phyloP scores from a whole-genome alignment of 805 yeast genomes.

The Suhomyces sp. region DNA sequence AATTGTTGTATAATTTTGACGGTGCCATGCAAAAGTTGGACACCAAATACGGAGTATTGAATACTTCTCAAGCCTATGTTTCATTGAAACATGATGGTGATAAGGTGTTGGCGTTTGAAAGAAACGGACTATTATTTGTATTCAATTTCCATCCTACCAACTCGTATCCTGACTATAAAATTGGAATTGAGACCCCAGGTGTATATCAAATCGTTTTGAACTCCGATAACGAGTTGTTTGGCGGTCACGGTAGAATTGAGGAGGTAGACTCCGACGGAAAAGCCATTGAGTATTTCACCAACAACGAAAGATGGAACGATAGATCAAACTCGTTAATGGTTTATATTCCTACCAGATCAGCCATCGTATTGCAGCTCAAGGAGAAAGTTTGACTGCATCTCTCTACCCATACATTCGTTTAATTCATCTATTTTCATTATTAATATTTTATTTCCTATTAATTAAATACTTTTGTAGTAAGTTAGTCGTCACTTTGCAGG shows the following conservation, averaged over 20 bases:
- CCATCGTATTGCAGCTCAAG: conserved; percentile 28
- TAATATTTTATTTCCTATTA: neutral
- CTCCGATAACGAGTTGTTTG: conserved; percentile 67
- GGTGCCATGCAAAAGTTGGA: conserved; percentile 79
- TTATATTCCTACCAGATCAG: conserved; percentile 72
- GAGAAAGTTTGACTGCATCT: conserved; percentile 2
- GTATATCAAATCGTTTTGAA: conserved; percentile 70
- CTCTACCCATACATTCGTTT: neutral
- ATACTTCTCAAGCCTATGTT: conserved; percentile 69
- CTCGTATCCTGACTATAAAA: conserved; percentile 80
- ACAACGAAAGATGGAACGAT: conserved; percentile 75
- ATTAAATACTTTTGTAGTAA: neutral
- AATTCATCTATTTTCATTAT: conserved; percentile 1
- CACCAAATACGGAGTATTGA: conserved; percentile 65
- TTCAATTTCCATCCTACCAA: conserved; percentile 89
- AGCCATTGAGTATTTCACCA: conserved; percentile 58
- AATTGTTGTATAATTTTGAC: conserved; percentile 78
- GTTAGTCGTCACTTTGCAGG: neutral
- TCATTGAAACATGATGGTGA: conserved; percentile 87
- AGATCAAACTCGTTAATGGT: conserved; percentile 75
- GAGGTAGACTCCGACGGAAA: conserved; percentile 41
- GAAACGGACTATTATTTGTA: conserved; percentile 78
- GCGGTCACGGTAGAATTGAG: conserved; percentile 74
- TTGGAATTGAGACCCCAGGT: conserved; percentile 86
- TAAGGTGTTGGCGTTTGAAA: conserved; percentile 84